Evolutionary conservation across 805 yeast species (phyloP), one percentile per base, ranked within the genome.

Genomic region (Candida mattraensis): DNA sequence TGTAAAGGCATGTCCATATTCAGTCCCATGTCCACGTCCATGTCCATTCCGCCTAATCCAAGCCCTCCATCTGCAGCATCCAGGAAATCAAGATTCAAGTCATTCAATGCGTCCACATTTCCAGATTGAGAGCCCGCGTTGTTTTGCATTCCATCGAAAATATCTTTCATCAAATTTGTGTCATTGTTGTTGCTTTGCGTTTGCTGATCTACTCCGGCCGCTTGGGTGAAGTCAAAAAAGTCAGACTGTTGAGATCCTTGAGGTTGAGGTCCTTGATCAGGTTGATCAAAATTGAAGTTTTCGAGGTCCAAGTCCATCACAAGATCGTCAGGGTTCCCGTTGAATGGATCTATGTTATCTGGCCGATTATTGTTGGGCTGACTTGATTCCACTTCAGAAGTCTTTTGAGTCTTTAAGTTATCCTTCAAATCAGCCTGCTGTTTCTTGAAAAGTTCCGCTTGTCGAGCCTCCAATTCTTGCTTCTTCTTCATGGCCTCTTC

Each of bases 301-400:
- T 51, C 61, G 13, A 57, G 38, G 23, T 57, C 60, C 25, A 57
- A 30, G 26, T 54, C 57, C 36, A 57, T 28, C 39, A 57, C 48
- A n/a, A 48, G 26, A 33, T 54, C 57, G 33, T 52, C 57, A 12
- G 49, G 31, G 28, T 41, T 31, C 18, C 37, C 18, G 24, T 24
- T 28, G 16, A 42, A 30, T n/a, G 30, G 33, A 13, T 35, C 19
- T 17, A 25, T 5, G 12, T 12, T 15, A 16, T 27, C 21, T n/a
- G 34, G 15, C 18, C 24, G 28, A 11, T 19, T 20, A 19, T 27
- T 30, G 24, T 20, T 27, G 26, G 42, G 15, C 12, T 32, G 35
- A 3, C 28, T 17, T 5, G 38, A 24, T 12, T 30, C 33, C 14
- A 20, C 27, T 28, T 24, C 29, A 13, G 24, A 24, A 9, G 36